phyloP scores from a whole-genome alignment of 2,329 filamentous ascomycete genomes.

The Nigrospora sphaerica region DNA sequence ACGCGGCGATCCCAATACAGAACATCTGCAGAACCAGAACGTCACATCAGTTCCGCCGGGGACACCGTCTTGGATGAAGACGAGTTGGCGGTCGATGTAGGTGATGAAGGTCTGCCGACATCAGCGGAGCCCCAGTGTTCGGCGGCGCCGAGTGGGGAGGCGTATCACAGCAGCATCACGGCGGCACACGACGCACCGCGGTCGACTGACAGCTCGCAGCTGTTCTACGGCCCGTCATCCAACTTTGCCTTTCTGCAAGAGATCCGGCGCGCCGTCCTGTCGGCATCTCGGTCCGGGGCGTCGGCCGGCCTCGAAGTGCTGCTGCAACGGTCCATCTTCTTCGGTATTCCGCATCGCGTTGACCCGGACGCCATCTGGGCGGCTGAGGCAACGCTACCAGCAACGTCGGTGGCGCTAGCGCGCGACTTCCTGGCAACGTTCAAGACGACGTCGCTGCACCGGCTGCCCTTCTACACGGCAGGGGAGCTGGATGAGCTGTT shows the following conservation, averaged over 20 bases:
- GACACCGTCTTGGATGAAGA: too few species aligned
- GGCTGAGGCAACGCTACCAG: neutral
- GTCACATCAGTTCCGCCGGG: too few species aligned
- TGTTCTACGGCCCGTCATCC: slow-evolving; percentile 19
- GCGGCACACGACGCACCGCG: slow-evolving; percentile 11
- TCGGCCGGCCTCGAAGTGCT: slow-evolving; percentile 19
- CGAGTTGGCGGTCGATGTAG: too few species aligned
- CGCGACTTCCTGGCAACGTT: slow-evolving; percentile 9
- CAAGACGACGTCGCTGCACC: slow-evolving; percentile 7
- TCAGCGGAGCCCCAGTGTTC: too few species aligned
- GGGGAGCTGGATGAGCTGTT: slow-evolving; percentile 14
- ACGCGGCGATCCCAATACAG: neutral
- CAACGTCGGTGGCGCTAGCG: slow-evolving; percentile 9
- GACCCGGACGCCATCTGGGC: slow-evolving; percentile 5
- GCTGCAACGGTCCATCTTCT: slow-evolving; percentile 21
- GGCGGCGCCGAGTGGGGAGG: slow-evolving; percentile 4
- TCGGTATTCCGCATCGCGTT: slow-evolving; percentile 16
- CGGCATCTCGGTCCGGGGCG: slow-evolving; percentile 8
- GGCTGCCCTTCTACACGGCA: slow-evolving; percentile 12
- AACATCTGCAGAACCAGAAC: too few species aligned
- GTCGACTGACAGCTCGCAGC: slow-evolving; percentile 15
- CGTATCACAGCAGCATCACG: slow-evolving; percentile 12
- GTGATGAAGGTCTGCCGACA: too few species aligned
- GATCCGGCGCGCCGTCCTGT: slow-evolving; percentile 18
- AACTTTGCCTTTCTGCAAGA: slow-evolving; percentile 23